Evolutionary conservation across 352 stramenopile species (phyloP), one percentile per base, ranked within the genome.

Genomic region (Pseudoperonospora humuli): DNA sequence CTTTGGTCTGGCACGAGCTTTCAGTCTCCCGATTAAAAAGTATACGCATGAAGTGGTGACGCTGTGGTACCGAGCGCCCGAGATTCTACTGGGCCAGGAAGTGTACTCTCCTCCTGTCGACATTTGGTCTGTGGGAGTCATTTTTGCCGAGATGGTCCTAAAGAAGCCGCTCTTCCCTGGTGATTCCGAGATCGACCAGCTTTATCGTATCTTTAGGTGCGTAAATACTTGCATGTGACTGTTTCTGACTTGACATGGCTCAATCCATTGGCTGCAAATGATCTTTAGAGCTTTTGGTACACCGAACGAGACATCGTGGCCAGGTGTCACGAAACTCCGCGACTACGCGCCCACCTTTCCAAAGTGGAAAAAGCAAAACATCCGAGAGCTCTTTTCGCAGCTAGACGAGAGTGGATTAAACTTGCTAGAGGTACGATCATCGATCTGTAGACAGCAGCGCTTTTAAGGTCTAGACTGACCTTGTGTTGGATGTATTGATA

Each of bases 1-100:
- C 64, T 99, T 99, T 64, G 96, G 95, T 7, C 71, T 99, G 7
- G 96, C 96, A 11, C 70, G 96, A 14, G 95, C 93, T 5, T 99
- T 98, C 58, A 97, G 93, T 60, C 84, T 97, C 26, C 96, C 96
- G 0, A 96, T 98, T 33, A 93, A 96, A 21, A 96, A 96, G 33
- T 93, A 98, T 54, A 99, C 96, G 15, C 95, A 99, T 55, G 96
- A 99, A 59, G 80, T 99, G 24, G 96, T 99, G 5, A 99, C 96
- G 32, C 78, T 99, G 7, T 99, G 96, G 96, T 99, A 99, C 65
- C 87, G 96, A 9, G 89, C 96, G 17, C 96, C 96, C 0, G 96
- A 99, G 73, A 98, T 99, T 51, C 61, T 99, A 26, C 76, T 99
- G 0, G 96, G 96, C 6, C 68, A 98, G 29, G 73, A 89, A 35